Conservation (phyloP, 441 rosid species). For the Erodium trifolium region DNA sequence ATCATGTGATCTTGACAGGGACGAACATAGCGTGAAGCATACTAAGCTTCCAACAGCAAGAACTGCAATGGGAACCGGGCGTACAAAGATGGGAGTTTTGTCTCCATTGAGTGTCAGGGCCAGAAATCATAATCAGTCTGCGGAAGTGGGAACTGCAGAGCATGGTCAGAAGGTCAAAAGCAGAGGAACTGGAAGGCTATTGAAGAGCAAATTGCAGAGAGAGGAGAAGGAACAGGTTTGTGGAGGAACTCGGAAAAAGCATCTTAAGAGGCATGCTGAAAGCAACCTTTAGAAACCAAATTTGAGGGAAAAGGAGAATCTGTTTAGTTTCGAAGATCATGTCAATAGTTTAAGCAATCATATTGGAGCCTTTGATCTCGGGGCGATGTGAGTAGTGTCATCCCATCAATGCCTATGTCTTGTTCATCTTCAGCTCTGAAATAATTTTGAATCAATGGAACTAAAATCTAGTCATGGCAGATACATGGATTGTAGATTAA, state of each 20-base stretch:
- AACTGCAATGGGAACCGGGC: constrained; percentile 7
- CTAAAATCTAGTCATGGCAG: no score
- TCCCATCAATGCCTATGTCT: not conserved
- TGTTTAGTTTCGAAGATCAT: constrained; percentile 19
- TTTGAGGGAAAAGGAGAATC: constrained; percentile 31
- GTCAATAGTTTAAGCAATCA: constrained; percentile 23
- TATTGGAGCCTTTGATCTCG: constrained; percentile 10
- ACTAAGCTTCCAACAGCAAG: constrained; percentile 19
- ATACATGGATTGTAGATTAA: no score
- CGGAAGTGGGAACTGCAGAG: no score
- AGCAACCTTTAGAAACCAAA: not conserved
- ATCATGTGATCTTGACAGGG: not conserved
- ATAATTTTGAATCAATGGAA: not conserved
- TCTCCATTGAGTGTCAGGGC: constrained; percentile 7
- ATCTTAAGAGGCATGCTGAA: constrained; percentile 10
- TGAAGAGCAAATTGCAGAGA: not conserved
- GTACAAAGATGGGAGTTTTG: not conserved
- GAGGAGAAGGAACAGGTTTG: constrained; percentile 12
- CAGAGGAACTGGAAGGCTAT: not conserved
- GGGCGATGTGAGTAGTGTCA: not conserved
- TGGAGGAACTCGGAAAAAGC: constrained; percentile 16
- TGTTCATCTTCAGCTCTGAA: not conserved
- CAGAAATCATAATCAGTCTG: not conserved
- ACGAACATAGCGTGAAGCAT: constrained; percentile 17
- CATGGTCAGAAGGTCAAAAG: not conserved